Evolutionary conservation across 768 basidiomycete genomes (phyloP).

Genomic region (Calocybe indica): DNA sequence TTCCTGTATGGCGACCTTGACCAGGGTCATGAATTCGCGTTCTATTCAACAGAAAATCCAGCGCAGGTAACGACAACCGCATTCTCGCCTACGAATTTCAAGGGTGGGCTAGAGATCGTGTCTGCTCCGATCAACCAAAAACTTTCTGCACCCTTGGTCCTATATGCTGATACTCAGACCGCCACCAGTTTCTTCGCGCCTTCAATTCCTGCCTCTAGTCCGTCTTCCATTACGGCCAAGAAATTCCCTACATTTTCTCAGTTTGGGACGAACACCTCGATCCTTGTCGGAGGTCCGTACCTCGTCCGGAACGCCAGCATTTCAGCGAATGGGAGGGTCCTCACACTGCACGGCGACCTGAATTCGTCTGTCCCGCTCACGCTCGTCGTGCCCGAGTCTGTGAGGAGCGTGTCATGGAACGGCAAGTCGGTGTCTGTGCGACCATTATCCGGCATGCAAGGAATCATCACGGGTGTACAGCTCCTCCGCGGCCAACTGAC

Average conservation of each 20-base stretch:
- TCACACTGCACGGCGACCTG: conserved; percentile 67
- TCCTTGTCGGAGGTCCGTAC: conserved; percentile 62
- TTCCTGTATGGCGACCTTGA: conserved; percentile 52
- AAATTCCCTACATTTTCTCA: conserved; percentile 44
- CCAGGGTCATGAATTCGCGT: conserved; percentile 50
- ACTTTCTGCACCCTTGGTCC: conserved; percentile 30
- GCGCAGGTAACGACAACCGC: conserved; percentile 7
- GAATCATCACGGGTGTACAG: conserved; percentile 28
- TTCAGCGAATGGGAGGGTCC: conserved; percentile 27
- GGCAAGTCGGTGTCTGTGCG: conserved; percentile 38
- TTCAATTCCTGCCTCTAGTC: conserved; percentile 38
- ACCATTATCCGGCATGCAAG: conserved; percentile 19
- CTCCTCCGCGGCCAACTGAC: conserved; percentile 43
- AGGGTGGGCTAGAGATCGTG: conserved; percentile 57
- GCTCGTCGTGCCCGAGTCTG: conserved; percentile 51
- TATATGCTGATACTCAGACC: conserved; percentile 61
- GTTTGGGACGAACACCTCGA: conserved; percentile 63
- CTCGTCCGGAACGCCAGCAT: conserved; percentile 54
- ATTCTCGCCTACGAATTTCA: conserved; percentile 10
- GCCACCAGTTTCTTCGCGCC: conserved; percentile 77
- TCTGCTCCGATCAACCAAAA: conserved; percentile 58
- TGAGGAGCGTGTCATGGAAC: conserved; percentile 68
- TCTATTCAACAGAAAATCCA: conserved; percentile 40
- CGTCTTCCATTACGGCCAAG: conserved; percentile 32
- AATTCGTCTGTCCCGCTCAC: conserved; percentile 51